A percentile compares a stretch with the other conserved stretches of the same genome.
phyloP scores from a whole-genome alignment of 164 flowering plant species.

The Berberis thunbergii region DNA sequence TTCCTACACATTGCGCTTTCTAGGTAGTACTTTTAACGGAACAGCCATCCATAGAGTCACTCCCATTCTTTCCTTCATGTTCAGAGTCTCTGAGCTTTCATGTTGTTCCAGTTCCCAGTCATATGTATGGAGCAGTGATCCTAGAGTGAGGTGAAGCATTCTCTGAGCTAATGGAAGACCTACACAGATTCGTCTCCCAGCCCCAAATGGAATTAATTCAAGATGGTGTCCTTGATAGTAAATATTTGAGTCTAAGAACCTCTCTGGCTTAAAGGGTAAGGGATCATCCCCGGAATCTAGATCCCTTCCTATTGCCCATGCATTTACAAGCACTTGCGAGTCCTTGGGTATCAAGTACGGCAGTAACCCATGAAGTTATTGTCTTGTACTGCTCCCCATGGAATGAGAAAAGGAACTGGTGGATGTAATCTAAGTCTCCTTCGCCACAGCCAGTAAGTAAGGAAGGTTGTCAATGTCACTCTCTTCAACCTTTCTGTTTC shows the following conservation, averaged over 20 bases:
- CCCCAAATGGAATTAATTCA: conserved; percentile 3
- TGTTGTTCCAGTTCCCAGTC: not conserved
- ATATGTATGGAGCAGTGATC: not conserved
- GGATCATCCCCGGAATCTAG: conserved; percentile 1
- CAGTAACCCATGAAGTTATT: not conserved
- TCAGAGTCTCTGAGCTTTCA: not conserved
- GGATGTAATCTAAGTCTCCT: conserved; percentile 1
- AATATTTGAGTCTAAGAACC: not conserved
- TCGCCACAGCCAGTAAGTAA: not conserved
- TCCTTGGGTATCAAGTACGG: not conserved
- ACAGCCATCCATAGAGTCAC: not conserved
- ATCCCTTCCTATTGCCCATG: conserved; percentile 1
- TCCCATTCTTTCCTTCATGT: not conserved
- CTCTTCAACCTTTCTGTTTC: not conserved
- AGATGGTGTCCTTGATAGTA: not conserved
- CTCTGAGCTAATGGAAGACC: not conserved
- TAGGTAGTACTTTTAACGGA: conserved; percentile 2
- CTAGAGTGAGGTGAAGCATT: not conserved
- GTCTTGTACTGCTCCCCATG: not conserved
- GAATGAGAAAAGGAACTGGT: not conserved
- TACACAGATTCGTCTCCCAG: not conserved
- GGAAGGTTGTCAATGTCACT: not conserved
- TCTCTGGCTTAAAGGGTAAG: not conserved
- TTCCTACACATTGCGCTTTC: not conserved
- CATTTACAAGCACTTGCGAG: not conserved